A percentile compares a stretch with the other conserved stretches of the same genome.
These are phyloP conservation scores for Cardamine resedifolia DNA, from an alignment of 345 rosid species.

Conservation along the genomic window DNA sequence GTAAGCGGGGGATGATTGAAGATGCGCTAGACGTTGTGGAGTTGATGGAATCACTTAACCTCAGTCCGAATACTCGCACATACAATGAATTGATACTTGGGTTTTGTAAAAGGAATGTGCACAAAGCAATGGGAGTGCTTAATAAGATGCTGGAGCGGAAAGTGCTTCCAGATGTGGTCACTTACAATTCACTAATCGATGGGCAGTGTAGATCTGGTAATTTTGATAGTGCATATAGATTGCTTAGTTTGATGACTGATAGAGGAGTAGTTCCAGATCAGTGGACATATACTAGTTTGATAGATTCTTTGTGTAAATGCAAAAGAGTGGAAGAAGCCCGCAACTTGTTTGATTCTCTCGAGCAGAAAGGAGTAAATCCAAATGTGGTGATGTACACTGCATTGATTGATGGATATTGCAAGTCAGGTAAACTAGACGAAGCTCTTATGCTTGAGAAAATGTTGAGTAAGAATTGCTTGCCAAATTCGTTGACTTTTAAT, in stretches of 20 bases:
- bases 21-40: constrained; percentile 64
- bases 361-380: constrained; percentile 60
- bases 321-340: constrained; percentile 70
- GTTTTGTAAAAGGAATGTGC: constrained; percentile 66
- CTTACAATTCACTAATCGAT: constrained; percentile 71
- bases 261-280: constrained; percentile 66
- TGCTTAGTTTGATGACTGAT: constrained; percentile 65
- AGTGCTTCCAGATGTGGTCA: constrained; percentile 54
- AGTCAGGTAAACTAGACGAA: constrained; percentile 53
- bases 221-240: constrained; percentile 65
- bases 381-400: constrained; percentile 84
- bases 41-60: constrained; percentile 61
- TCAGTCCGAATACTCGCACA: constrained; percentile 71
- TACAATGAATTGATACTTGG: constrained; percentile 80
- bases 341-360: constrained; percentile 63
- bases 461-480: constrained; percentile 56
- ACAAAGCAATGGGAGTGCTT: constrained; percentile 77
- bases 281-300: constrained; percentile 65
- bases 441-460: constrained; percentile 66
- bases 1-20: constrained; percentile 63
- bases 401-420: constrained; percentile 83
- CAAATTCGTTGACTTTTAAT: constrained; percentile 68
- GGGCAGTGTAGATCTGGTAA: constrained; percentile 77
- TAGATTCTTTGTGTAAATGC: constrained; percentile 69
- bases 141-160: constrained; percentile 54